These are phyloP conservation scores for Alternaria triticimaculans DNA, from an alignment of 2,329 filamentous ascomycete species.

Conservation along the genomic window DNA sequence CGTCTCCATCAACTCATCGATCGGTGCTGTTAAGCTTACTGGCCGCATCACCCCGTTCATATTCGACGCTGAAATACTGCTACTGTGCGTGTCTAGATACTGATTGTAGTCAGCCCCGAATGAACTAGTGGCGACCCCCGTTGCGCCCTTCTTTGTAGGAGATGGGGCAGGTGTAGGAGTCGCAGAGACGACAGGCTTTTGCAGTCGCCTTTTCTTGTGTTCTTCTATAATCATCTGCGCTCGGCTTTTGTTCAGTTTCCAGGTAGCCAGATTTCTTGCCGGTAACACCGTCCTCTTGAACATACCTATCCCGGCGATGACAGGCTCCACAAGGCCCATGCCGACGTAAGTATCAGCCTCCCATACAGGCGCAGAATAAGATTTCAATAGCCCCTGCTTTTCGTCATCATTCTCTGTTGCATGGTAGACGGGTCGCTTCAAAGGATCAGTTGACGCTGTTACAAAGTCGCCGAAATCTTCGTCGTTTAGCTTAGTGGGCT, in stretches of 20 bases:
- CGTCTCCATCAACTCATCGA: constrained; percentile 7
- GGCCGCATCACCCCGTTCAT: constrained; percentile 8
- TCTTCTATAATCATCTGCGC: neutral
- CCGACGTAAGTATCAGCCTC: constrained; percentile 7
- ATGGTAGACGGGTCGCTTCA: constrained; percentile 7
- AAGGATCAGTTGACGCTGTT: neutral
- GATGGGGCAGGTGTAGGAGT: neutral
- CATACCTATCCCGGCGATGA: neutral
- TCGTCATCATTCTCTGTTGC: neutral
- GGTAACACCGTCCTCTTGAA: constrained; percentile 9
- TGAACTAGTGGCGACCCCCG: neutral
- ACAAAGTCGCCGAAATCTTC: constrained; percentile 18
- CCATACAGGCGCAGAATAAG: neutral
- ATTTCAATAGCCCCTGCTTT: neutral
- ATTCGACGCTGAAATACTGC: neutral
- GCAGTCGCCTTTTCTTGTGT: neutral
- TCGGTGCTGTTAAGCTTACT: constrained; percentile 1
- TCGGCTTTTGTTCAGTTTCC: neutral
- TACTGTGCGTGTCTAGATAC: neutral
- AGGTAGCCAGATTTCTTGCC: constrained; percentile 2
- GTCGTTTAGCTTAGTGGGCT: constrained; percentile 1
- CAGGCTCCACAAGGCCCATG: constrained; percentile 6
- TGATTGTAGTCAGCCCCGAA: neutral
- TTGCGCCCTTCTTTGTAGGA: neutral
- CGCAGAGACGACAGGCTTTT: neutral